phyloP scores from a whole-genome alignment of 1,284 basidiomycete genomes.

The Boletus subluridellus region DNA sequence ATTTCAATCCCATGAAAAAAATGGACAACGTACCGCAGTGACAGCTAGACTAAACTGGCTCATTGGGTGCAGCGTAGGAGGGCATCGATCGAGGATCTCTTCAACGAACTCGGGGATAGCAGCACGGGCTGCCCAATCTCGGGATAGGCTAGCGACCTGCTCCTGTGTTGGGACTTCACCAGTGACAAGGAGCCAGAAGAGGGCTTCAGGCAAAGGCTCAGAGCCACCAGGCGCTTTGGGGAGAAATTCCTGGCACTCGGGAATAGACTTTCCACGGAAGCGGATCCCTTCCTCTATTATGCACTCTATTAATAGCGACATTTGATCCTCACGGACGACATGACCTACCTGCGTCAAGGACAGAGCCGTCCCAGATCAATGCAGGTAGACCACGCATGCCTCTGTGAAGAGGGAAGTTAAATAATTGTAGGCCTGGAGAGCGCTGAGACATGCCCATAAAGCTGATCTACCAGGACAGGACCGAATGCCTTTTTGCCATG shows the following conservation, averaged over 20 bases:
- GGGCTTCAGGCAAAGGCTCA: conserved; percentile 90
- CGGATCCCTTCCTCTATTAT: conserved; percentile 87
- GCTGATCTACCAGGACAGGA: conserved; percentile 86
- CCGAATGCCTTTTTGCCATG: conserved; percentile 91
- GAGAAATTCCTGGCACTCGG: conserved; percentile 81
- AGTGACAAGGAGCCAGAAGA: conserved; percentile 95
- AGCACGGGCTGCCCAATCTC: conserved; percentile 90
- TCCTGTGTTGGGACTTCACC: conserved; percentile 89
- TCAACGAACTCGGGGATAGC: conserved; percentile 89
- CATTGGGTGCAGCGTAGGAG: conserved; percentile 94
- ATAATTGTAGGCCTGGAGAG: background rate
- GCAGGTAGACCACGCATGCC: conserved; percentile 90
- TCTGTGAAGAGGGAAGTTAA: conserved; percentile 42
- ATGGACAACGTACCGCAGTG: conserved; percentile 68
- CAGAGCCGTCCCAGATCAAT: conserved; percentile 94
- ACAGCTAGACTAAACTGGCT: conserved; percentile 94
- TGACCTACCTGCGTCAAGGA: conserved; percentile 75
- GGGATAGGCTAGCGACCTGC: conserved; percentile 80
- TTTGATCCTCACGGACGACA: background rate
- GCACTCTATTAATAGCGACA: conserved; percentile 3
- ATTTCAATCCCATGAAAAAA: background rate
- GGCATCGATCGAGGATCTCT: conserved; percentile 90
- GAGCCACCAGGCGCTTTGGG: conserved; percentile 86
- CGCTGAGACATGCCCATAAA: conserved; percentile 62
- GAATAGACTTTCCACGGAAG: conserved; percentile 91